phyloP scores from a whole-genome alignment of 257 asterid genomes.

The Forsythia viridissima region DNA sequence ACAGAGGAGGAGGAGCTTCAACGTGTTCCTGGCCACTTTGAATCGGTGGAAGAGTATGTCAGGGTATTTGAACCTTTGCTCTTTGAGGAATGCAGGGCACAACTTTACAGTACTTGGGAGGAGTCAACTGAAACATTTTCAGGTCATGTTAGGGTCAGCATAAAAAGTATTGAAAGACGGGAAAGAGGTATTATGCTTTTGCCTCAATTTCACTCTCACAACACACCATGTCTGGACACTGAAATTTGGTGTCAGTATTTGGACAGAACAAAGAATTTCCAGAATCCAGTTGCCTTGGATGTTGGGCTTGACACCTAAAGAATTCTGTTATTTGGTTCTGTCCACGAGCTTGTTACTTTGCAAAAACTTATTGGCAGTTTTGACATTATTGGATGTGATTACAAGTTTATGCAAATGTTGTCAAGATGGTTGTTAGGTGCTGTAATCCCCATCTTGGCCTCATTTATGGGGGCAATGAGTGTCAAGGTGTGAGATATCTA shows the following conservation, averaged over 20 bases:
- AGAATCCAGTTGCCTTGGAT: constrained; percentile 7
- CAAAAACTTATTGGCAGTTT: not conserved
- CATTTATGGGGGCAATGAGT: not conserved
- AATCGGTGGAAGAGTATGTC: constrained; percentile 89
- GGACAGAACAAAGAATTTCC: constrained; percentile 16
- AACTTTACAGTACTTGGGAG: constrained; percentile 91
- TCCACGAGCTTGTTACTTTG: not conserved
- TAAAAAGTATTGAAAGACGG: constrained; percentile 78
- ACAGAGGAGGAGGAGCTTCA: constrained; percentile 97
- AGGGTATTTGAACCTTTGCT: constrained; percentile 96
- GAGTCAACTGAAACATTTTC: constrained; percentile 69
- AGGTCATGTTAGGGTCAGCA: constrained; percentile 71
- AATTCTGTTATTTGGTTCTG: constrained; percentile 4
- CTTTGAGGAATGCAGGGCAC: constrained; percentile 97
- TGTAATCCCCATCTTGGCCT: not conserved
- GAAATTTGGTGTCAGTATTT: constrained; percentile 8
- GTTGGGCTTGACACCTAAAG: constrained; percentile 16
- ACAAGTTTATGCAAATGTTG: not conserved
- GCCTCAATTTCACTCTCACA: constrained; percentile 6
- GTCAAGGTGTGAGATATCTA: constrained; percentile 4
- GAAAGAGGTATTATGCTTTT: constrained; percentile 76
- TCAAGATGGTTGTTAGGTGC: not conserved
- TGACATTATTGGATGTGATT: not conserved
- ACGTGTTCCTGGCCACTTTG: constrained; percentile 87
- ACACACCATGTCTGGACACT: constrained; percentile 15